Evolutionary conservation across 176 grass and related monocot species (phyloP), one percentile per base, ranked within the genome.

Genomic region (Aegilops tauschii): DNA sequence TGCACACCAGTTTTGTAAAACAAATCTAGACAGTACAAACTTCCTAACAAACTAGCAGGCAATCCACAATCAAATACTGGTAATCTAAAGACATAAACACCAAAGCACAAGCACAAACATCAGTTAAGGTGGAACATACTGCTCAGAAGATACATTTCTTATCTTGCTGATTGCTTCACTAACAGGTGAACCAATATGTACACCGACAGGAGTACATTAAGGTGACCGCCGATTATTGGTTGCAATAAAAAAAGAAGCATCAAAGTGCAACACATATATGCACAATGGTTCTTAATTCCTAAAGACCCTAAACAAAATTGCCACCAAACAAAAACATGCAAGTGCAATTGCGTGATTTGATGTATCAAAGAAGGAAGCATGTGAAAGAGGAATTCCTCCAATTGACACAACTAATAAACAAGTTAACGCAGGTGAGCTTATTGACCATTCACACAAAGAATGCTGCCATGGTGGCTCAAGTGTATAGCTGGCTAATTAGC

Each of bases 401-500:
- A 80, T 52, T 65, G 61, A 83, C 69, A 79, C 76, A 87, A 64
- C 68, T 89, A 86, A 39, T 89, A 86, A 39, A 64, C 80, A 10
- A 80, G 54, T 89, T 40, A 40, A 71, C 87, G 30, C 86, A 65
- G 87, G 84, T 92, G 84, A 62, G 84, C 87, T 92, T 80, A 89
- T 84, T 92, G 87, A 92, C 84, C 87, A 87, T 87, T 82, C 87
- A 92, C 87, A 92, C 87, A 87, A 69, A 73, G 20, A 70, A 54
- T 80, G 87, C 91, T 34, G 76, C 80, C 73, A 80, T 80, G 4
- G 56, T 42, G 61, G 87, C 87, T 70, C 83, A 83, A 9, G 79
- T 80, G 66, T 86, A 84, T 92, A 80, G 78, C 61, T 87, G 90
- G 90, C 90, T 89, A 92, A 92, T 92, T 89, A 92, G 84, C 90